Conservation (phyloP, 257 asterid genomes). For the Apocynum venetum region DNA sequence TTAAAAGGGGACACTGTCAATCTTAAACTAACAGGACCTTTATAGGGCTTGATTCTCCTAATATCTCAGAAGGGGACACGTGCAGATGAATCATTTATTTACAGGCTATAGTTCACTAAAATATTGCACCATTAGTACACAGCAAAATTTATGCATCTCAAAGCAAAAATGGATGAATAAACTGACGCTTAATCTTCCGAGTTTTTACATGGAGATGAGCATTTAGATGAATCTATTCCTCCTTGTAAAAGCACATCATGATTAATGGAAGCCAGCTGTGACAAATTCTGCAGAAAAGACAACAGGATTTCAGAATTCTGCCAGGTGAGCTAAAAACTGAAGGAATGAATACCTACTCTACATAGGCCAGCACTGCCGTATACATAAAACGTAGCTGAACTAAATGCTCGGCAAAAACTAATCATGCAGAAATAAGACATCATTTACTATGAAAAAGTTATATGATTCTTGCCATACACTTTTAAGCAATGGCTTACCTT, state of each 20-base stretch:
- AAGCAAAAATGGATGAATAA: background rate
- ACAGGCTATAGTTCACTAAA: background rate
- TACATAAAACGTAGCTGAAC: background rate
- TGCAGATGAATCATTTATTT: background rate
- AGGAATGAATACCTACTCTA: background rate
- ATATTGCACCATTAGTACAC: too few relatives aligned
- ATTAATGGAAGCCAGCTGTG: slow-evolving; percentile 88
- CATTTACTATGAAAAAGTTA: background rate
- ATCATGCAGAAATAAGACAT: background rate
- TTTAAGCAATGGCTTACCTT: slow-evolving; percentile 40
- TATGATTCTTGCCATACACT: background rate
- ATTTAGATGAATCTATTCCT: slow-evolving; percentile 56
- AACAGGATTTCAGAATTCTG: background rate
- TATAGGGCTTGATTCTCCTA: background rate
- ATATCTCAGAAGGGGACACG: too few relatives aligned
- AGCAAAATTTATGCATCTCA: background rate
- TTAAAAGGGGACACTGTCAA: background rate
- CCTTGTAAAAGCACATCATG: slow-evolving; percentile 82
- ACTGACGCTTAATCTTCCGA: slow-evolving; percentile 19
- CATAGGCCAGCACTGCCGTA: background rate
- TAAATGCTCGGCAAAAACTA: background rate
- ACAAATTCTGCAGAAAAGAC: slow-evolving; percentile 57
- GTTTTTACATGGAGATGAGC: slow-evolving; percentile 57
- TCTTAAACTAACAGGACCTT: background rate
- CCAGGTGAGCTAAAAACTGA: background rate